Evolutionary conservation across 768 basidiomycete genomes (phyloP), one percentile per base, ranked within the genome.

Genomic region (Trametes meyenii): DNA sequence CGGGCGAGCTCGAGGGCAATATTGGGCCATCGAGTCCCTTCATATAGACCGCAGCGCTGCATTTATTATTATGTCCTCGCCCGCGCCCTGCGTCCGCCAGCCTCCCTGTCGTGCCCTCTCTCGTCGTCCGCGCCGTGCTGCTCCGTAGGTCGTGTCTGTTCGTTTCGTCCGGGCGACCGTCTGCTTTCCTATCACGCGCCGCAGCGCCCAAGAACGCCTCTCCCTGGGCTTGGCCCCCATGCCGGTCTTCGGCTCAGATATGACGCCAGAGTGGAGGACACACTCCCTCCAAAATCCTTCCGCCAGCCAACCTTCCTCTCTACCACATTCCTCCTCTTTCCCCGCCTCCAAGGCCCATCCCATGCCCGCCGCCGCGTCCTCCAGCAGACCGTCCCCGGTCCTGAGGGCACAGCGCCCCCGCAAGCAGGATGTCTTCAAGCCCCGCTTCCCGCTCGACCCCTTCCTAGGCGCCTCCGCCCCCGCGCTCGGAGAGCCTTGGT

Each of bases 361-460:
- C 38, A 53, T 61, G 52, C 45, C 60, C 38, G 60, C 60, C 16
- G 45, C 35, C 50, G 53, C 55, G n/a, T 55, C 61, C 62, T 62
- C 63, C 23, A 59, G 52, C 64, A 52, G 19, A n/a, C 44, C 51
- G 35, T 17, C 48, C 23, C 29, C 16, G 35, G n/a, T 58, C 35
- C 29, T 26, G 2, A 50, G 36, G 13, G 2, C 44, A 12, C 59
- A 29, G 14, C 61, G 62, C 42, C 11, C 59, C 6, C 63, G 61
- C 44, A 57, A 69, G 12, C 36, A 21, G n/a, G 70, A 71, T 52
- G 63, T 64, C 48, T 76, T 77, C 71, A 70, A 67, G 26, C 72
- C 76, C 12, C 70, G 69, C 24, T 69, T 75, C 44, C 77, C 76
- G 12, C 55, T 67, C 51, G 75, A 77, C 64, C 77, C 76, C 17